These are phyloP conservation scores for Agapanthus africanus DNA, from an alignment of 106 monocot genomes.

Conservation along the genomic window DNA sequence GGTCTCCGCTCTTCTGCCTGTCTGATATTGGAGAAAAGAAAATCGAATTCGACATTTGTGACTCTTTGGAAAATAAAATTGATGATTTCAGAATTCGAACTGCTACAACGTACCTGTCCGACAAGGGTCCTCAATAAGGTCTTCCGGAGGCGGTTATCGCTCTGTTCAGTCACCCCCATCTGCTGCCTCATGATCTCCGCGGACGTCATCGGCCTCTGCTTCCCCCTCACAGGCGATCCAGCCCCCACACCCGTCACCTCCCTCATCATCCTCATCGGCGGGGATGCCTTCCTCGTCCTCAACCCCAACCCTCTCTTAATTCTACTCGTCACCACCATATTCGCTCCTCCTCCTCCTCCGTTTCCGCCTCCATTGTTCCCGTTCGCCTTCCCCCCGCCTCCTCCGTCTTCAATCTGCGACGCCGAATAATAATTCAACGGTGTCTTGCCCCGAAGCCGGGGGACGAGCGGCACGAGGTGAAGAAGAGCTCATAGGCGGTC, in stretches of 20 bases:
- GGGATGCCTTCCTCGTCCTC: conserved; percentile 29
- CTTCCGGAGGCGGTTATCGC: conserved; percentile 44
- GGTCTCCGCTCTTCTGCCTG: conserved; percentile 19
- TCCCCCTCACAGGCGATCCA: neutral
- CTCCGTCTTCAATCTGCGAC: neutral
- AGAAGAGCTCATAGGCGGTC: conserved; percentile 45
- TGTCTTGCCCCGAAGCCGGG: neutral
- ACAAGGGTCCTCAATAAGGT: conserved; percentile 36
- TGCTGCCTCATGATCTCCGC: conserved; percentile 72
- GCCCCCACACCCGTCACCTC: too few species aligned
- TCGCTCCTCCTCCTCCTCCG: neutral
- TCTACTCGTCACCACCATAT: conserved; percentile 37
- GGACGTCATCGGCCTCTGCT: conserved; percentile 47
- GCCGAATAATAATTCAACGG: conserved; percentile 6
- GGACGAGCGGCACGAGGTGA: neutral
- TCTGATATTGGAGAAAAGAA: conserved; percentile 14
- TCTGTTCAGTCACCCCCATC: conserved; percentile 49
- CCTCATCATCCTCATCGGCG: conserved; percentile 23
- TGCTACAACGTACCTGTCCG: conserved; percentile 56
- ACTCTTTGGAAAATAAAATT: too few species aligned
- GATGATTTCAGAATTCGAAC: too few species aligned
- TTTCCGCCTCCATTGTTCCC: neutral
- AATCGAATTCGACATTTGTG: too few species aligned
- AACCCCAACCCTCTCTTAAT: conserved; percentile 53
- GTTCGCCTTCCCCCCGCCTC: too few species aligned